phyloP scores from a whole-genome alignment of 495 filamentous ascomycete genomes.

The Xylaria scruposa region DNA sequence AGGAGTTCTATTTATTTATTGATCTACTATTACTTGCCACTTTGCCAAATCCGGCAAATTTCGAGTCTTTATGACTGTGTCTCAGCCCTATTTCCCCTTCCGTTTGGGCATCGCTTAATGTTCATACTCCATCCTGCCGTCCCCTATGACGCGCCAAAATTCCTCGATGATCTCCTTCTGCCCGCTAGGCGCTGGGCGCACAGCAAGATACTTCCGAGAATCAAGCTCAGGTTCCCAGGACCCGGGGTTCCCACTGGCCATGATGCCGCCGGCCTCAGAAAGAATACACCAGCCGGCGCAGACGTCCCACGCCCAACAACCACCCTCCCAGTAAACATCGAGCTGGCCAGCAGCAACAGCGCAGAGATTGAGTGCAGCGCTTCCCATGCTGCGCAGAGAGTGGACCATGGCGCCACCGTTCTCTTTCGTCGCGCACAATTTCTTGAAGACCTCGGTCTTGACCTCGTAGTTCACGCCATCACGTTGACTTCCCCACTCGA shows the following conservation, averaged over 20 bases:
- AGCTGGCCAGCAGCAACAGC: conserved; percentile 78
- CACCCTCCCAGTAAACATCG: conserved; percentile 92
- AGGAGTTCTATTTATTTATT: conserved; percentile 18
- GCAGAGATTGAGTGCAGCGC: conserved; percentile 84
- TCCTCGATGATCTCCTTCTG: conserved; percentile 81
- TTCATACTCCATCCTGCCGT: conserved; percentile 62
- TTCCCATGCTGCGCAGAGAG: conserved; percentile 73
- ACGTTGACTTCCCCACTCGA: conserved; percentile 82
- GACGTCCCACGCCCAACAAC: conserved; percentile 96
- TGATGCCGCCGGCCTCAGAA: conserved; percentile 79
- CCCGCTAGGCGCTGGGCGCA: conserved; percentile 69
- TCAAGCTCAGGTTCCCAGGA: conserved; percentile 79
- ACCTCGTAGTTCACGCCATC: conserved; percentile 76
- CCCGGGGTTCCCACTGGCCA: conserved; percentile 79
- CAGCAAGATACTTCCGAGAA: conserved; percentile 77
- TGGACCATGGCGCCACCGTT: conserved; percentile 85
- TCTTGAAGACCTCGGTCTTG: conserved; percentile 72
- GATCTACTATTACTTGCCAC: conserved; percentile 1
- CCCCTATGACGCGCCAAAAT: conserved; percentile 70
- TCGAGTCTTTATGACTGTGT: conserved; percentile 13
- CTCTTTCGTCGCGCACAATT: conserved; percentile 66
- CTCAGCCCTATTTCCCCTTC: background rate
- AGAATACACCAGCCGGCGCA: conserved; percentile 91
- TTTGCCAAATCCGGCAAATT: conserved; percentile 20
- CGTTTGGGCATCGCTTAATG: conserved; percentile 27